A percentile compares a stretch with the other conserved stretches of the same genome.
Conservation (phyloP, 2,329 filamentous ascomycete species). For the Tolypocladium album region DNA sequence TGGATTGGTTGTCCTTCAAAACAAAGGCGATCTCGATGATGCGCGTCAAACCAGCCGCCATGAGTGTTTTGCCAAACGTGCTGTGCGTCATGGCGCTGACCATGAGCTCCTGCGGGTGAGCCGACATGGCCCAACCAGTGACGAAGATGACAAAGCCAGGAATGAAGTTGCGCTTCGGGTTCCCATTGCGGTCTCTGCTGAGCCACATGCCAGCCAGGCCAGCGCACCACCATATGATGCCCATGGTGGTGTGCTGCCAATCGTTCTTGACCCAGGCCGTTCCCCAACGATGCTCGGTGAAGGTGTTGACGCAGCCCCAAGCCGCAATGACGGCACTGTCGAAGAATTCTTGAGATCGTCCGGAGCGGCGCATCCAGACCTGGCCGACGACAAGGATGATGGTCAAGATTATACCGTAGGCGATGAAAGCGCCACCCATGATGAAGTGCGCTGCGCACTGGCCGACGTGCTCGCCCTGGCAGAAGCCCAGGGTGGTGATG, state of each 20-base stretch:
- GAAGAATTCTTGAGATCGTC: constrained; percentile 92
- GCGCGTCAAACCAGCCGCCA: constrained; percentile 74
- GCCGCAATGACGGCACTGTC: constrained; percentile 83
- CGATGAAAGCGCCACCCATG: constrained; percentile 96
- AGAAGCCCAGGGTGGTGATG: constrained; percentile 87
- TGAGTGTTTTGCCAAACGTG: constrained; percentile 89
- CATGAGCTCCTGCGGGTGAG: constrained; percentile 74
- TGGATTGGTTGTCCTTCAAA: constrained; percentile 56
- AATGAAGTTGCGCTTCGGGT: constrained; percentile 84
- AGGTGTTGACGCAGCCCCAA: constrained; percentile 97
- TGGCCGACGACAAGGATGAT: constrained; percentile 84
- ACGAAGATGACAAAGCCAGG: constrained; percentile 84
- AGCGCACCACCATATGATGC: constrained; percentile 96
- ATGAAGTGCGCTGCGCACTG: constrained; percentile 97
- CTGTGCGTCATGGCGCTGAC: constrained; percentile 81
- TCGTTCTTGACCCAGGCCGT: constrained; percentile 83
- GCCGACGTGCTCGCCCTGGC: constrained; percentile 78
- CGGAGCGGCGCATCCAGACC: constrained; percentile 69
- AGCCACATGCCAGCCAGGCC: constrained; percentile 89
- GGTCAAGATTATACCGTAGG: constrained; percentile 78
- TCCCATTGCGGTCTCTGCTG: constrained; percentile 70
- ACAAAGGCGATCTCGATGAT: constrained; percentile 91
- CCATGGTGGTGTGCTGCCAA: constrained; percentile 98
- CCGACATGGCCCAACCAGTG: constrained; percentile 93
- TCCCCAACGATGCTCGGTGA: constrained; percentile 95